Conservation (phyloP, 768 basidiomycete genomes). For the Trametes punicea region DNA sequence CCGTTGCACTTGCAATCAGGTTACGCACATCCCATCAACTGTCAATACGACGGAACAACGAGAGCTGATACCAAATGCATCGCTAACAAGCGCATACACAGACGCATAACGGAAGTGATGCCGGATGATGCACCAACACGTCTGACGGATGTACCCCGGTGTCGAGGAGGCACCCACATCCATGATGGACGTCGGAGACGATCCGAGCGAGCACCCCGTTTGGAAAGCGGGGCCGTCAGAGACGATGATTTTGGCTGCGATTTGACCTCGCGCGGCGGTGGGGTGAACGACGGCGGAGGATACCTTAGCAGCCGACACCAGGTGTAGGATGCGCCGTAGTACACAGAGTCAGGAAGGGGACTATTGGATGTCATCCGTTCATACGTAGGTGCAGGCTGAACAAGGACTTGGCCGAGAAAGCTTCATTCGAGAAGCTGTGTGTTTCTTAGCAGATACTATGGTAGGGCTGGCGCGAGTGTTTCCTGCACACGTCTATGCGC, state of each 20-base stretch:
- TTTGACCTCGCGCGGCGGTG: conserved; percentile 33
- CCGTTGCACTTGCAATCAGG: no score
- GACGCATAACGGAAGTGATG: no score
- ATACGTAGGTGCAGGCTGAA: no score
- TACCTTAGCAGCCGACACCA: conserved; percentile 15
- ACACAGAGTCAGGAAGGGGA: not conserved
- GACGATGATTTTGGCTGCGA: conserved; percentile 24
- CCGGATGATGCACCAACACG: no score
- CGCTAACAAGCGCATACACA: no score
- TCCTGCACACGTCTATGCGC: conserved; percentile 2
- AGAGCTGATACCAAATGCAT: no score
- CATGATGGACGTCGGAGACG: not conserved
- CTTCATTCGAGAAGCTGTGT: no score
- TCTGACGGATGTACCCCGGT: no score
- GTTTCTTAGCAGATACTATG: not conserved
- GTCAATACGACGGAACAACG: no score
- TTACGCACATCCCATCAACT: no score
- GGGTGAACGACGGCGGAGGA: conserved; percentile 15
- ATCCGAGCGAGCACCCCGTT: conserved; percentile 1
- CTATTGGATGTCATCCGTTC: no score
- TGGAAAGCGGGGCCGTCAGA: not conserved
- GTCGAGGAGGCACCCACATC: conserved; percentile 8
- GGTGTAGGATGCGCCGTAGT: not conserved
- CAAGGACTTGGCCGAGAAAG: no score
- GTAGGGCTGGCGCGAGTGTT: not conserved